These are phyloP conservation scores for Aspergillus sclerotialis DNA, from an alignment of 2,329 filamentous ascomycete species.

Conservation along the genomic window DNA sequence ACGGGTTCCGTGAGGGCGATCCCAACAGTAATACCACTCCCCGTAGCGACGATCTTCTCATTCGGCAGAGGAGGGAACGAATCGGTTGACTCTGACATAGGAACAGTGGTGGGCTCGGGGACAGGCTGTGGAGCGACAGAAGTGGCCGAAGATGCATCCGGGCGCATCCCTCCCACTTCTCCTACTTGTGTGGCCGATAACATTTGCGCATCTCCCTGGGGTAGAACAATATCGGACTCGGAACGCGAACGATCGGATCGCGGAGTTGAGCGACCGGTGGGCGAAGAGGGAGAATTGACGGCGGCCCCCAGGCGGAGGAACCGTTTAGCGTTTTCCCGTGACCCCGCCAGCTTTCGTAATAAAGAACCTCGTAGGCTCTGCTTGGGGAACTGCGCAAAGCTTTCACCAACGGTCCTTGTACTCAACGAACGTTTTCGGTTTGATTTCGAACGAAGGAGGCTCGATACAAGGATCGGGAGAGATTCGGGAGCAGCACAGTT, in stretches of 20 bases:
- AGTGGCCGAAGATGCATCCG: constrained; percentile 21
- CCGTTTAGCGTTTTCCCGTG: constrained; percentile 42
- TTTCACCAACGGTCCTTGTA: constrained; percentile 8
- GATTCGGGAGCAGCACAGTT: constrained; percentile 14
- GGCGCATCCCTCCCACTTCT: constrained; percentile 18
- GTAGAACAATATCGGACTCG: constrained; percentile 29
- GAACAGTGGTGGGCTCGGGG: constrained; percentile 11
- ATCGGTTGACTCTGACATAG: constrained; percentile 19
- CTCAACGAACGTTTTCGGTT: constrained; percentile 16
- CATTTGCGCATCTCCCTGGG: constrained; percentile 27
- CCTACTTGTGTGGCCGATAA: constrained; percentile 14
- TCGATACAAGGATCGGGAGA: constrained; percentile 14
- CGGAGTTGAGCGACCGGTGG: constrained; percentile 16
- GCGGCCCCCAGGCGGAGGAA: constrained; percentile 36
- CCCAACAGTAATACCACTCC: constrained; percentile 41
- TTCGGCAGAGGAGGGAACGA: constrained; percentile 32
- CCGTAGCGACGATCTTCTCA: constrained; percentile 43
- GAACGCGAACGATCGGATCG: constrained; percentile 20
- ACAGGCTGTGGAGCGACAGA: constrained; percentile 17
- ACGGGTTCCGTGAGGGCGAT: constrained; percentile 43
- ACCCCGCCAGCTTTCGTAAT: constrained; percentile 36
- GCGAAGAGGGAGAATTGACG: constrained; percentile 16
- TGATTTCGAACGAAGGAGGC: constrained; percentile 17
- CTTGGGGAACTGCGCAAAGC: constrained; percentile 15
- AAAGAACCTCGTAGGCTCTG: constrained; percentile 20